Conservation (phyloP, 768 basidiomycete species). For the Gyrodon lividus region DNA sequence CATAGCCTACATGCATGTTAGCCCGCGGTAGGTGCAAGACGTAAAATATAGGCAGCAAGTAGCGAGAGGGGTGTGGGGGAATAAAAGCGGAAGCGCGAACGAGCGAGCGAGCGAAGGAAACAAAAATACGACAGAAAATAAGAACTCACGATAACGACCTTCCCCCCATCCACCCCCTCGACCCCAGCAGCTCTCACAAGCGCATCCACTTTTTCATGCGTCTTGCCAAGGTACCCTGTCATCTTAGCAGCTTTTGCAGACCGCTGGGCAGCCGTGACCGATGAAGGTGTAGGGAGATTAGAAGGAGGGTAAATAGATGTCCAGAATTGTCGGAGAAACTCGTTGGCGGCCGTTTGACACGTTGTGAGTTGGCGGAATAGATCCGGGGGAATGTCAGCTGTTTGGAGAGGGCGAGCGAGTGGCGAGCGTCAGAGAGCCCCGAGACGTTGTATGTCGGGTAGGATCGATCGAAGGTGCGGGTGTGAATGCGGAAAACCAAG, state of each 20-base stretch:
- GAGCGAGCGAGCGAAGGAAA: neutral
- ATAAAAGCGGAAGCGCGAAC: neutral
- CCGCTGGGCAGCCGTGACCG: slow-evolving; percentile 65
- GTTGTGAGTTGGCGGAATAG: slow-evolving; percentile 83
- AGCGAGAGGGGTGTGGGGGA: neutral
- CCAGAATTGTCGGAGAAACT: slow-evolving; percentile 97
- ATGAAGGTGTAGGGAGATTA: slow-evolving; percentile 50
- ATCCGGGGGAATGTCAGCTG: slow-evolving; percentile 78
- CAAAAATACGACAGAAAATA: neutral
- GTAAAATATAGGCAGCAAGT: neutral
- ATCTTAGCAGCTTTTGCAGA: slow-evolving; percentile 83
- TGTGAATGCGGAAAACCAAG: too few relatives aligned
- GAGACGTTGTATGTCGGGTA: too few relatives aligned
- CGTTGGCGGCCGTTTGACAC: slow-evolving; percentile 90
- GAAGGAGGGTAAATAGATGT: slow-evolving; percentile 75
- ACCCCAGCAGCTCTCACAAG: slow-evolving; percentile 63
- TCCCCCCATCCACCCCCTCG: slow-evolving; percentile 58
- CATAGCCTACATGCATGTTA: slow-evolving; percentile 55
- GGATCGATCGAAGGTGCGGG: too few relatives aligned
- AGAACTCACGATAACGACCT: slow-evolving; percentile 62
- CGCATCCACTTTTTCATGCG: slow-evolving; percentile 77
- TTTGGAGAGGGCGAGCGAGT: neutral
- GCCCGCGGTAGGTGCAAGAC: neutral
- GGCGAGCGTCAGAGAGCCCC: too few relatives aligned
- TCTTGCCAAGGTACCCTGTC: slow-evolving; percentile 77